phyloP scores from a whole-genome alignment of 805 yeast species.

The Pichia sporocuriosa region DNA sequence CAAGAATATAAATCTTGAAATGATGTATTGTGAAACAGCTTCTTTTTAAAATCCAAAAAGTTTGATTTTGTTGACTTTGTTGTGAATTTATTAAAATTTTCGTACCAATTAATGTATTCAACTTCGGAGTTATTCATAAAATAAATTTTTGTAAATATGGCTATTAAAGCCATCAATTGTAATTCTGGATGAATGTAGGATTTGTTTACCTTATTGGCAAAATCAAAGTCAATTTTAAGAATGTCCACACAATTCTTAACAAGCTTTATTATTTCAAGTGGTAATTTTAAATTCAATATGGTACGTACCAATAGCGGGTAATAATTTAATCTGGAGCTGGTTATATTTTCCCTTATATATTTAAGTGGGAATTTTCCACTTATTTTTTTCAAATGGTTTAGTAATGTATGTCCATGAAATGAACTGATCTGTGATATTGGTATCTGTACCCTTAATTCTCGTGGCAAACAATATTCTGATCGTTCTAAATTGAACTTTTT shows the following conservation, averaged over 20 bases:
- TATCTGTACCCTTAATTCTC: slow-evolving; percentile 14
- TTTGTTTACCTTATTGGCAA: neutral
- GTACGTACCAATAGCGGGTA: slow-evolving; percentile 37
- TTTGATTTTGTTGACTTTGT: slow-evolving; percentile 1
- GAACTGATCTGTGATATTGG: slow-evolving; percentile 6
- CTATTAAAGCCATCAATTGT: slow-evolving; percentile 28
- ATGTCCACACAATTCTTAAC: slow-evolving; percentile 26
- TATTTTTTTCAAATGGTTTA: neutral
- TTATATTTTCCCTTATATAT: neutral
- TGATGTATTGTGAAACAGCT: slow-evolving; percentile 20
- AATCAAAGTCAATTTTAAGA: slow-evolving; percentile 12
- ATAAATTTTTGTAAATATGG: slow-evolving; percentile 29
- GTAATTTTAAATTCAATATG: slow-evolving; percentile 38
- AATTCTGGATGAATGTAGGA: slow-evolving; percentile 33
- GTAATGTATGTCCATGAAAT: slow-evolving; percentile 7
- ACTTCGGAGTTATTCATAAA: slow-evolving; percentile 21
- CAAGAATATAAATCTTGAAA: slow-evolving; percentile 38
- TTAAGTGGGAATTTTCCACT: neutral
- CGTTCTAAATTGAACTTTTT: slow-evolving; percentile 40
- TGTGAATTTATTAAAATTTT: slow-evolving; percentile 9
- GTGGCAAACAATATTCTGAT: slow-evolving; percentile 19
- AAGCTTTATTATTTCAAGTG: slow-evolving; percentile 42
- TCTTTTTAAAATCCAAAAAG: slow-evolving; percentile 14
- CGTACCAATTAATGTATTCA: slow-evolving; percentile 27
- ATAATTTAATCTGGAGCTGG: slow-evolving; percentile 21